Evolutionary conservation across 306 rosid genomes (phyloP), one percentile per base, ranked within the genome.

Genomic region (Medicago ruthenica): DNA sequence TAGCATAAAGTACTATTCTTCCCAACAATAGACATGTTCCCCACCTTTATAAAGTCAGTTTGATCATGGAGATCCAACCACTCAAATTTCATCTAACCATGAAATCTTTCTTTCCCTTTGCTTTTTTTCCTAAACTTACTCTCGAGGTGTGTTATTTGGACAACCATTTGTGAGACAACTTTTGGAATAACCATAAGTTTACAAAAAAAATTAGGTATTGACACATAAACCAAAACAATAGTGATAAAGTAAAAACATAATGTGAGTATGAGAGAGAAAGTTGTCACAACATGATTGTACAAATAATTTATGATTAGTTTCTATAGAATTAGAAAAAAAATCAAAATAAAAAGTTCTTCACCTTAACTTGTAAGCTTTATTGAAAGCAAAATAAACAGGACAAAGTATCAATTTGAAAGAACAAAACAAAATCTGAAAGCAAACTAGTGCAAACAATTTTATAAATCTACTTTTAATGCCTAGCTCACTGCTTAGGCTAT

Each of bases 31-130:
- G 34, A 45, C 67, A 59, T 67, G 47, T 48, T 16, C 20, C 72
- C 80, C 76, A 27, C 77, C 73, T 41, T 53, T 14, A 45, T 50
- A 69, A 76, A 75, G 80, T 45, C 8, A 22, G 61, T 36, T 59
- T 59, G 68, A 1, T 50, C 53, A n/a, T 62, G 2, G 54, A 47
- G 57, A 39, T 80, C 47, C 71, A 68, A 22, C 78, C 21, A 21
- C 42, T 67, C 13, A 31, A 50, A 18, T 59, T 59, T 27, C 16
- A 22, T 53, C 55, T 37, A 51, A 66, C 44, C 3, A n/a, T 10
- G 16, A 71, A 20, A 47, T 15, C 67, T 63, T 15, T 24, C 4
- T 24, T 41, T 63, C 3, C 1, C 44, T 53, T 21, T 53, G 12
- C 37, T 65, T 54, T 22, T 22, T 58, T 4, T n/a, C 7, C 44